These are phyloP conservation scores for Paracoccidioides brasiliensis DNA, from an alignment of 2,329 filamentous ascomycete genomes.

Conservation along the genomic window DNA sequence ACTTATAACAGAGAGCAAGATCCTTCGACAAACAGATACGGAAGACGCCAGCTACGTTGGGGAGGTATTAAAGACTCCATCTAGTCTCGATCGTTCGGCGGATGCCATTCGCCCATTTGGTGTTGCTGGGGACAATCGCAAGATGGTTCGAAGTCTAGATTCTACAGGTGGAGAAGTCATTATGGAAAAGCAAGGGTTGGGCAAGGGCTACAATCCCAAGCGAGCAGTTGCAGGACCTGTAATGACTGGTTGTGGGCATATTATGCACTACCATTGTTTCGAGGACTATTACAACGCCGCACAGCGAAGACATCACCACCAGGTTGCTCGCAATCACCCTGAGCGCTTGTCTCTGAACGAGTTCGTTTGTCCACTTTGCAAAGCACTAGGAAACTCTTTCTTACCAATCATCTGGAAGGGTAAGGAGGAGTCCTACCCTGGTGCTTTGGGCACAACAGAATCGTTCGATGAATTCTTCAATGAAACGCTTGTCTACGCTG, in stretches of 20 bases:
- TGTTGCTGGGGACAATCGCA: constrained; percentile 74
- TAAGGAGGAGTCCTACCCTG: constrained; percentile 70
- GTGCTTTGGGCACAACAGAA: constrained; percentile 48
- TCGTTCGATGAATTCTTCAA: constrained; percentile 59
- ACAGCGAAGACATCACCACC: constrained; percentile 68
- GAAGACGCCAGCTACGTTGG: constrained; percentile 70
- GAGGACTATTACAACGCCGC: constrained; percentile 82
- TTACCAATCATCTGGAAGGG: constrained; percentile 91
- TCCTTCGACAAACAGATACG: constrained; percentile 76
- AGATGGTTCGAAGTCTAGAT: constrained; percentile 62
- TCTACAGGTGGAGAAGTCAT: constrained; percentile 56
- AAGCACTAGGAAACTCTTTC: constrained; percentile 90
- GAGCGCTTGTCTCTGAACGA: constrained; percentile 68
- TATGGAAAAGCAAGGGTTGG: constrained; percentile 67
- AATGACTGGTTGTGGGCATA: constrained; percentile 85
- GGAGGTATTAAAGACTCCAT: constrained; percentile 66
- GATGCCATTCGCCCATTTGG: constrained; percentile 80
- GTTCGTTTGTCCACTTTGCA: constrained; percentile 93
- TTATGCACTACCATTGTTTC: constrained; percentile 97
- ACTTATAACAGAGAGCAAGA: constrained; percentile 70
- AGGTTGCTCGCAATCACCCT: constrained; percentile 89
- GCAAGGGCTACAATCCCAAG: constrained; percentile 70
- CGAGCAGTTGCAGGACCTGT: constrained; percentile 61
- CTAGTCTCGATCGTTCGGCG: constrained; percentile 71
- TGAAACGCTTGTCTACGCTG: constrained; percentile 39